Evolutionary conservation across 2,329 filamentous ascomycete genomes (phyloP).

Genomic region (Alternaria sp.): DNA sequence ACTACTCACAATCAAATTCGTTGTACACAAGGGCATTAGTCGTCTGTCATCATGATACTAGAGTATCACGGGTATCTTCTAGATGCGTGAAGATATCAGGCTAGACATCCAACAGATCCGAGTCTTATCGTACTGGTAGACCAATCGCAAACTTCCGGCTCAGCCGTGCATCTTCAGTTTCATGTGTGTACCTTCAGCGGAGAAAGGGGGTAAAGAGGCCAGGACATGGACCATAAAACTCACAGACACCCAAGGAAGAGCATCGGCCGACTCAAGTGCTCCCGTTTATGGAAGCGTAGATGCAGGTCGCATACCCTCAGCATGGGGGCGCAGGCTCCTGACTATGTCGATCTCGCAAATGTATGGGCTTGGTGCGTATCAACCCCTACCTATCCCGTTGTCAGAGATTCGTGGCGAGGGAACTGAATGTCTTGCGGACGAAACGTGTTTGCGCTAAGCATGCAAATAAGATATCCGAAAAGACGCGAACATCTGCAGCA

Average conservation of each 20-base stretch:
- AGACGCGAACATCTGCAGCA: background rate
- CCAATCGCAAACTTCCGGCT: background rate
- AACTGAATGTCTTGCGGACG: background rate
- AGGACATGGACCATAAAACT: background rate
- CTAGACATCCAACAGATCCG: background rate
- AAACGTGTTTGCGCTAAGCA: background rate
- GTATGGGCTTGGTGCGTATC: background rate
- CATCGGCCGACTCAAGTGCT: background rate
- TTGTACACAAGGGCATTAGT: background rate
- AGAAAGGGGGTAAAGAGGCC: background rate
- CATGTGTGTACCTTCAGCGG: background rate
- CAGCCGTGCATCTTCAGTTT: background rate
- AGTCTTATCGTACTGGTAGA: background rate
- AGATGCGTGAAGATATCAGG: background rate
- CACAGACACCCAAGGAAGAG: background rate
- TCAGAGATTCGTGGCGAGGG: background rate
- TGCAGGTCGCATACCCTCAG: background rate
- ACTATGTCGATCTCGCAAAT: background rate
- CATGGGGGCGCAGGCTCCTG: background rate
- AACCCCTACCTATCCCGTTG: background rate
- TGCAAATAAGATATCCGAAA: background rate
- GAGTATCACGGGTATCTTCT: background rate
- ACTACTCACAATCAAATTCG: too few species aligned
- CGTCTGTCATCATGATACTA: background rate
- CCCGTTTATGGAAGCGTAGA: background rate